Conservation (phyloP, 805 yeast genomes). For the Ogataea dorogensis region DNA sequence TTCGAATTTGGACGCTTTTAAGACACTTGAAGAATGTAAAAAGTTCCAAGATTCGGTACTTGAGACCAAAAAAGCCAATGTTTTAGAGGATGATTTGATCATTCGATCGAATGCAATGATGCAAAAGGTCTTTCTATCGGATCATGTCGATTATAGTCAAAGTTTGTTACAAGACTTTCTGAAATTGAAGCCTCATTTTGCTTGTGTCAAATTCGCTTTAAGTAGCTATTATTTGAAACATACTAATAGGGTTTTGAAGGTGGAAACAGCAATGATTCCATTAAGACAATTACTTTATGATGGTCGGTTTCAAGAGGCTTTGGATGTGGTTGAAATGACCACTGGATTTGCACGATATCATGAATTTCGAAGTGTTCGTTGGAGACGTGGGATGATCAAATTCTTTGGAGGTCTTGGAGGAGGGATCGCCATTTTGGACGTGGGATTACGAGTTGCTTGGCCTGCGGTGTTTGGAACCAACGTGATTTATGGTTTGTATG, state of each 20-base stretch:
- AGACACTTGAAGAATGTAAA: constrained; percentile 22
- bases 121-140: constrained; percentile 16
- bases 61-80: constrained; percentile 23
- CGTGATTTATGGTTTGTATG: constrained; percentile 41
- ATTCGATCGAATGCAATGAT: constrained; percentile 24
- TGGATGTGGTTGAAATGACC: constrained; percentile 58
- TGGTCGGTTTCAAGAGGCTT: constrained; percentile 56
- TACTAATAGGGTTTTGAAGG: constrained; percentile 30
- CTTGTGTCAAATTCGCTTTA: constrained; percentile 26
- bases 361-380: constrained; percentile 27
- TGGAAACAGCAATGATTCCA: constrained; percentile 55
- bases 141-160: constrained; percentile 21
- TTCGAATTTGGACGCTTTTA: constrained; percentile 12
- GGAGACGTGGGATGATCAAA: constrained; percentile 36
- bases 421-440: constrained; percentile 45
- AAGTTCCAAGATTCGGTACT: constrained; percentile 27
- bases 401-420: constrained; percentile 44
- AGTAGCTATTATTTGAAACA: constrained; percentile 27
- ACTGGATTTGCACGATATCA: constrained; percentile 56
- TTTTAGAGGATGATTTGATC: constrained; percentile 20
- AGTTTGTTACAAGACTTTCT: constrained; percentile 24
- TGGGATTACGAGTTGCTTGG: constrained; percentile 39
- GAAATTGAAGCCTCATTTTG: constrained; percentile 25
- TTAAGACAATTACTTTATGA: constrained; percentile 57
- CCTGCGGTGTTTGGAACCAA: constrained; percentile 35